Percentiles rank a stretch among this genome's conserved stretches.
Evolutionary conservation across 225 moss, liverwort and hornwort species (phyloP).

Genomic region (Pseudisothecium myosuroides): DNA sequence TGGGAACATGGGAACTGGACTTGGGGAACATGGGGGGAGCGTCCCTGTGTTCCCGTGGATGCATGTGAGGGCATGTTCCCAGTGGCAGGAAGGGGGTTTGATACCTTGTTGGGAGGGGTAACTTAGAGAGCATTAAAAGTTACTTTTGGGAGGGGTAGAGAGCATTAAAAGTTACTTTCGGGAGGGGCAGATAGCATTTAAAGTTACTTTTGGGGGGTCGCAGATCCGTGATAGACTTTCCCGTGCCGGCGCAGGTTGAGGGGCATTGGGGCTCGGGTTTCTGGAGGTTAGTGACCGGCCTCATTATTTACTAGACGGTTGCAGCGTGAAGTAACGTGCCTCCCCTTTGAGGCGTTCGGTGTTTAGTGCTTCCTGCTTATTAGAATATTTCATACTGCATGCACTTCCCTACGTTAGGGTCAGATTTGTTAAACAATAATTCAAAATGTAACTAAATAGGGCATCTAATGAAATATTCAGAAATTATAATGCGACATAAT

Average conservation of each 20-base stretch:
- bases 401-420: too few relatives aligned
- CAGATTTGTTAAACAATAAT: too few relatives aligned
- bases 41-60: neutral
- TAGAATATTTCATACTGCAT: too few relatives aligned
- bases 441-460: too few relatives aligned
- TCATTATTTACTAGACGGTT: neutral
- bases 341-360: neutral
- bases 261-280: neutral
- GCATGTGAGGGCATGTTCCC: slow-evolving; percentile 4
- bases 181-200: too few relatives aligned
- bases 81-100: neutral
- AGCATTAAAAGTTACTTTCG: neutral
- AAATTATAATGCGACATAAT: too few relatives aligned
- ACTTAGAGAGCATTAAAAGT: neutral
- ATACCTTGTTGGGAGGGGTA: neutral
- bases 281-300: neutral
- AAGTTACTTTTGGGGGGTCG: neutral
- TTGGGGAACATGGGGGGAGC: neutral
- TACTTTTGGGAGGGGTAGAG: neutral
- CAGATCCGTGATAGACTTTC: neutral
- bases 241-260: neutral
- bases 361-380: neutral
- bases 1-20: neutral
- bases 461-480: too few relatives aligned
- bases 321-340: neutral